Conservation (phyloP, 805 yeast species). For the Wickerhamomyces subpelliculosus region DNA sequence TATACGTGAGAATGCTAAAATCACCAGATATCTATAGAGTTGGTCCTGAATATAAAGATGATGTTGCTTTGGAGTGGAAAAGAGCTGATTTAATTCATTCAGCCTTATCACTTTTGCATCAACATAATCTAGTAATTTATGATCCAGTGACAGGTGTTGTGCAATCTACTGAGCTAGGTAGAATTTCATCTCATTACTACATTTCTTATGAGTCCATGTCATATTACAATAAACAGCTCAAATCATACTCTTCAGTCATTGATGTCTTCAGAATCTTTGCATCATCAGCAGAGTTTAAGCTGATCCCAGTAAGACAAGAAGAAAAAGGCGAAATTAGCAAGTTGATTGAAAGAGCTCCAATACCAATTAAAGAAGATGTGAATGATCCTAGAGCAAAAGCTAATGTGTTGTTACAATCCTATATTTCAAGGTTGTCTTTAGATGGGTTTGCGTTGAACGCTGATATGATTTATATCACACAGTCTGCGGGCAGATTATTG, state of each 20-base stretch:
- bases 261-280: constrained; percentile 78
- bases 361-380: constrained; percentile 71
- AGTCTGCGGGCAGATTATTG: constrained; percentile 84
- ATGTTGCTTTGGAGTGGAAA: constrained; percentile 40
- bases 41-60: constrained; percentile 55
- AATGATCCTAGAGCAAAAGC: constrained; percentile 73
- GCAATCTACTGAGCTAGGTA: constrained; percentile 63
- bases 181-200: constrained; percentile 81
- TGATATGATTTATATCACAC: constrained; percentile 90
- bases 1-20: constrained; percentile 69
- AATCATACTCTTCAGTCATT: constrained; percentile 57
- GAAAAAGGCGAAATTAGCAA: constrained; percentile 70
- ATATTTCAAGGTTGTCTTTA: constrained; percentile 66
- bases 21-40: constrained; percentile 74
- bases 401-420: constrained; percentile 75
- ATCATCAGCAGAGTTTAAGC: constrained; percentile 76
- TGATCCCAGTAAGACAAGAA: constrained; percentile 79
- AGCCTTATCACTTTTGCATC: constrained; percentile 54
- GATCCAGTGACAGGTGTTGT: constrained; percentile 43
- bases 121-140: constrained; percentile 54
- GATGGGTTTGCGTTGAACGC: constrained; percentile 90
- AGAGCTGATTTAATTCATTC: constrained; percentile 70
- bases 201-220: constrained; percentile 70
- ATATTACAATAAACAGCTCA: constrained; percentile 53
- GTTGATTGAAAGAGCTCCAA: constrained; percentile 68